phyloP scores from a whole-genome alignment of 306 rosid genomes.

The Citrullus mucosospermus region DNA sequence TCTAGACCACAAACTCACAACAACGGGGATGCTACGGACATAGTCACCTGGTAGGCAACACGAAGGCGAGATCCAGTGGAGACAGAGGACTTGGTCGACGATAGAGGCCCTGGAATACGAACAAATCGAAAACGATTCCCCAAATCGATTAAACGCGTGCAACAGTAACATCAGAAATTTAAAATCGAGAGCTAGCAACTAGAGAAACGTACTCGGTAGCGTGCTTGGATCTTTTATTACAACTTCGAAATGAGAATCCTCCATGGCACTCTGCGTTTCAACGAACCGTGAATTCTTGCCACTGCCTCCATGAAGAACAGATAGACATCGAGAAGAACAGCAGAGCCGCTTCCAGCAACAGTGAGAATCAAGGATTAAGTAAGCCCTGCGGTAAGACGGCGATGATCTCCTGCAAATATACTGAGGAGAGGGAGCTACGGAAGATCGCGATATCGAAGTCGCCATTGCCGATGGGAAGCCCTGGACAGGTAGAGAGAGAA shows the following conservation, averaged over 20 bases:
- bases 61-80: constrained; percentile 61
- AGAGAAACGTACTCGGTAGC: constrained; percentile 42
- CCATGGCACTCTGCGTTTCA: constrained; percentile 18
- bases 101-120: constrained; percentile 50
- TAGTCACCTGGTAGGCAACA: constrained; percentile 77
- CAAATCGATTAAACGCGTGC: not conserved
- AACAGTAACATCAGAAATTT: not conserved
- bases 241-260: constrained; percentile 21
- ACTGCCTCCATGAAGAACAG: constrained; percentile 17
- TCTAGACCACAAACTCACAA: not conserved
- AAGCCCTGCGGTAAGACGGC: not conserved
- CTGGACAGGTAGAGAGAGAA: not conserved
- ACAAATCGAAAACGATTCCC: not conserved
- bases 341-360: constrained; percentile 22
- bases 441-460: constrained; percentile 16
- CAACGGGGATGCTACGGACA: not conserved
- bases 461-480: constrained; percentile 15
- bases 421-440: not conserved
- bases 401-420: not conserved
- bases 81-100: constrained; percentile 39
- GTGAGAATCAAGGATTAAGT: not conserved
- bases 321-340: constrained; percentile 15
- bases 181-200: not conserved
- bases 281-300: constrained; percentile 5
- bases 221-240: constrained; percentile 34